Conservation (phyloP, 2,329 filamentous ascomycete species). For the Lasiodiplodia hormozganensis region DNA sequence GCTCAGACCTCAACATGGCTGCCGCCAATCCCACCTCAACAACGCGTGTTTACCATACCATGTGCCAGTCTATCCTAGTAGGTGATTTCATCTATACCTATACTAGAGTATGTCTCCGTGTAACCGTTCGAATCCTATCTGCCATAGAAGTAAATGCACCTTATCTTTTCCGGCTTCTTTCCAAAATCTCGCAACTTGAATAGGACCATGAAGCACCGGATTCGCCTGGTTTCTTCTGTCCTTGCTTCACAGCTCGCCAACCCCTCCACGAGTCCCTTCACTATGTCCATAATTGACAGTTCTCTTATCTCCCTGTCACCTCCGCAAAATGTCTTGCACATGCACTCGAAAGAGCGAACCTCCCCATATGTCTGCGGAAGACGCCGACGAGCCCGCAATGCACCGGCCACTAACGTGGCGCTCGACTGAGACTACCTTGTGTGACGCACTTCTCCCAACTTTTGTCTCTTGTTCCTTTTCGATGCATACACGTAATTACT, state of each 20-base stretch:
- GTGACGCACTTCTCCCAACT: slow-evolving; percentile 1
- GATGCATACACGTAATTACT: not conserved
- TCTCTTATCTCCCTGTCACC: not conserved
- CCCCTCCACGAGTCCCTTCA: not conserved
- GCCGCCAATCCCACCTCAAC: slow-evolving; percentile 5
- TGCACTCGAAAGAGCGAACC: not conserved
- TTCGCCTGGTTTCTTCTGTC: not conserved
- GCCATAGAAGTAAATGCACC: not conserved
- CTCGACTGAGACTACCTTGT: not conserved
- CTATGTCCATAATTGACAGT: not conserved
- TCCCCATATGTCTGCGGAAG: not conserved
- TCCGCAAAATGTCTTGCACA: slow-evolving; percentile 12
- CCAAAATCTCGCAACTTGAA: not conserved
- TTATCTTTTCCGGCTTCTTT: not conserved
- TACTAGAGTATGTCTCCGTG: not conserved
- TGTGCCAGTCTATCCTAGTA: not conserved
- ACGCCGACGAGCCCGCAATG: not conserved
- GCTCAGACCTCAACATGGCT: slow-evolving; percentile 6
- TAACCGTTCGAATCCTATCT: not conserved
- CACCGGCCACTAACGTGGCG: not conserved
- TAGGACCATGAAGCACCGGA: slow-evolving; percentile 6
- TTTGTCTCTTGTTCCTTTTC: not conserved
- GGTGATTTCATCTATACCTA: not conserved
- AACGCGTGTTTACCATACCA: slow-evolving; percentile 7
- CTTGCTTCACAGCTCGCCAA: not conserved